Base-by-base conservation (phyloP, 2,329 filamentous ascomycete genomes). In the Penicillium sp. region DNA sequence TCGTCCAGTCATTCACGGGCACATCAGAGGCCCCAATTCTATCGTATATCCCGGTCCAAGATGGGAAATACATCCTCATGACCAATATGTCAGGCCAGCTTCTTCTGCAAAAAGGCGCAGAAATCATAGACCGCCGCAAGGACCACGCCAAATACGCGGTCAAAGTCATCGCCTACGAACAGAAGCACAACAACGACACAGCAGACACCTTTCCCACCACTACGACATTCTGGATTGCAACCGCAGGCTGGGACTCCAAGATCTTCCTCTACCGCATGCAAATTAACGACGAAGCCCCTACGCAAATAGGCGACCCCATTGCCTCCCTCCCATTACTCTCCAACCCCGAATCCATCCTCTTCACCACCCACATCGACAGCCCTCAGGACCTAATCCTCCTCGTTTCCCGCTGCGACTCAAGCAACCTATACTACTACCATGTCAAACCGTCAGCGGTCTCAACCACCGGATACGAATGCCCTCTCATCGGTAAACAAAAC, bases 61-160 rank as follows among this genome's bases (percentile, higher is more conserved):
- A 68, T n/a, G 68, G 68, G 3, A 56, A 55, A 42, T 73, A 73
- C 56, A 55, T 80, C 13, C 61, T 81, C n/a, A 69, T 75, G 44
- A 73, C 75, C 17, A 78, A 75, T 39, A 83, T 83, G 80, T 81
- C 79, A 8, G 80, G 80, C 4, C 74, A 77, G 47, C 57, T 82
- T 5, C 60, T 74, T 26, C 64, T 82, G 2, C 76, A 75, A 53
- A 64, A 75, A 51, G 64, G 68, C 12, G 67, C 70, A 15, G 57
- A 64, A 22, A 57, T 74, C 2, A 50, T 79, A 13, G 73, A 75
- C 26, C 69, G 69, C 51, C 70, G 79, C 39, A 75, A 72, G 49
- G 79, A 83, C 53, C 80, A 83, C 57, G 61, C 66, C 19, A 83
- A 82, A 58, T 83, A 81, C 61, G 70, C 76, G 8, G 76, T 83